Conservation (phyloP, 2,329 filamentous ascomycete genomes). For the Aureobasidium sp. region DNA sequence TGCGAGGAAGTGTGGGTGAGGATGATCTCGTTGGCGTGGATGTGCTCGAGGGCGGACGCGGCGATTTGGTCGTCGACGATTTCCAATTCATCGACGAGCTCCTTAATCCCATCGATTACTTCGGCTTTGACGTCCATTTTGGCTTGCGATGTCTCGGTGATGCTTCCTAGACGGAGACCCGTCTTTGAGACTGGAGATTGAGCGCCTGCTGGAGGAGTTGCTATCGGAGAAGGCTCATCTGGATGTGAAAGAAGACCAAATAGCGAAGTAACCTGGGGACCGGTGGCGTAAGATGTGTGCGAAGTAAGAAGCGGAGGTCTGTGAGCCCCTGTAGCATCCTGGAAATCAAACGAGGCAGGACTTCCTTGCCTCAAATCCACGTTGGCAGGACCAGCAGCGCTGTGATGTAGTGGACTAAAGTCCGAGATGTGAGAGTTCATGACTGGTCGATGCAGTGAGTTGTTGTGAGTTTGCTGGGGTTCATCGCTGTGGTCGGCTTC, state of each 20-base stretch:
- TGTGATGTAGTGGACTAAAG: constrained; percentile 39
- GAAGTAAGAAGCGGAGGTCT: constrained; percentile 55
- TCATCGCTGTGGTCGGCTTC: constrained; percentile 37
- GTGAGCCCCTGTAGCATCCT: background rate
- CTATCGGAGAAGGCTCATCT: constrained; percentile 34
- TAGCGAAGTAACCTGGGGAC: constrained; percentile 59
- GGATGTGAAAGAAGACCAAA: constrained; percentile 78
- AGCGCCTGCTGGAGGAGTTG: constrained; percentile 42
- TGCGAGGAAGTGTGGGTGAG: constrained; percentile 79
- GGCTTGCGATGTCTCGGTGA: constrained; percentile 24
- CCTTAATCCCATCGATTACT: constrained; percentile 86
- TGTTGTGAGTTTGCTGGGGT: constrained; percentile 26
- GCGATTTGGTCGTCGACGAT: constrained; percentile 92
- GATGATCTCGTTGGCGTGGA: constrained; percentile 87
- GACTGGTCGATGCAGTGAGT: constrained; percentile 28
- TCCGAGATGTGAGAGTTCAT: constrained; percentile 36
- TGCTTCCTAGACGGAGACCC: background rate
- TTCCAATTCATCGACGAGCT: constrained; percentile 91
- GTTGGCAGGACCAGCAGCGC: constrained; percentile 23
- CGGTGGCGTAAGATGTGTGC: constrained; percentile 55
- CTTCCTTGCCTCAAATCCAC: background rate
- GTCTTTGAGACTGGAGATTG: constrained; percentile 21
- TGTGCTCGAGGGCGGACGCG: constrained; percentile 78
- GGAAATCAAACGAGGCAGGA: background rate
- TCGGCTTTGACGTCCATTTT: constrained; percentile 71